Percentiles rank a stretch among this genome's conserved stretches.
Conservation (phyloP, 331 rosid genomes). For the Acacia concinna region DNA sequence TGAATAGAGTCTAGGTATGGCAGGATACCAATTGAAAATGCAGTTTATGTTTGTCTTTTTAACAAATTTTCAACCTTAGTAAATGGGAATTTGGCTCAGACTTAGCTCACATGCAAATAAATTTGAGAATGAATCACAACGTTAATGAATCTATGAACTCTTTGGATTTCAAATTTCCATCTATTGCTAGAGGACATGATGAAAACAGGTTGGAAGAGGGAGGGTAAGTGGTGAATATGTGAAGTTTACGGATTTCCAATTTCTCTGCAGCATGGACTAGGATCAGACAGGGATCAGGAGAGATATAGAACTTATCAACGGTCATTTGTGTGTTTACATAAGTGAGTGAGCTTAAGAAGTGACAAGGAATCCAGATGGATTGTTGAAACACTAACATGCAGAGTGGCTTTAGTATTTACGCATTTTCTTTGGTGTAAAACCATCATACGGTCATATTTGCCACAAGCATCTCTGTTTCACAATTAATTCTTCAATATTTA, state of each 20-base stretch:
- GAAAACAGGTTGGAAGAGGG: too few relatives aligned
- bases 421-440: background rate
- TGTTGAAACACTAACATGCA: background rate
- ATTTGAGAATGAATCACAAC: background rate
- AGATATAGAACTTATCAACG: background rate
- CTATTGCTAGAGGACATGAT: too few relatives aligned
- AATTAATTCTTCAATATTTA: background rate
- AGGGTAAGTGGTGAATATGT: too few relatives aligned
- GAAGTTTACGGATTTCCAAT: too few relatives aligned
- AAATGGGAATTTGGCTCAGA: background rate
- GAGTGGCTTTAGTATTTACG: conserved; percentile 1
- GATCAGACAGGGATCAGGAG: too few relatives aligned
- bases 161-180: too few relatives aligned
- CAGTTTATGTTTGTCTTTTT: background rate
- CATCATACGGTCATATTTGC: background rate
- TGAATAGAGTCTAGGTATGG: conserved; percentile 8
- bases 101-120: background rate
- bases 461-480: background rate
- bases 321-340: background rate
- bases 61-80: too few relatives aligned
- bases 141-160: too few relatives aligned
- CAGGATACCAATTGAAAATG: background rate
- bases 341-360: background rate
- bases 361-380: background rate
- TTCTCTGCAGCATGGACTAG: too few relatives aligned